Conservation (phyloP, 1,284 basidiomycete species). For the Chondrostereum purpureum region DNA sequence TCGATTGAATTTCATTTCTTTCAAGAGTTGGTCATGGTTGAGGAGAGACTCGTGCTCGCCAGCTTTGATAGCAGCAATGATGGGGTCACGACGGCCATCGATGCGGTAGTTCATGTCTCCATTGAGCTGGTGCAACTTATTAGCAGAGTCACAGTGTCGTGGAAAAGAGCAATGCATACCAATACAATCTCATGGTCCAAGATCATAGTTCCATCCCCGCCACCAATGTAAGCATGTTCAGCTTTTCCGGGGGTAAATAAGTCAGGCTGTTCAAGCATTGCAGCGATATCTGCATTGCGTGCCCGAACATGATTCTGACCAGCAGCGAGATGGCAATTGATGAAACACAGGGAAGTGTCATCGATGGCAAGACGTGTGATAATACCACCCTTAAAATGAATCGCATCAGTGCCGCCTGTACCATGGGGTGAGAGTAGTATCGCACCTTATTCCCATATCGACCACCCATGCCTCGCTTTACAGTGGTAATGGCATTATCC, state of each 20-base stretch:
- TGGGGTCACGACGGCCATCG: slow-evolving; percentile 80
- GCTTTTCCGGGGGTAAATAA: slow-evolving; percentile 52
- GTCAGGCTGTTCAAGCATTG: slow-evolving; percentile 75
- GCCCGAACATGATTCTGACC: slow-evolving; percentile 80
- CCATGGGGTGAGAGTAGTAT: slow-evolving; percentile 7
- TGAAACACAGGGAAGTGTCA: slow-evolving; percentile 88
- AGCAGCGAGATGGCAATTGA: slow-evolving; percentile 95
- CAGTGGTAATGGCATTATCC: slow-evolving; percentile 69
- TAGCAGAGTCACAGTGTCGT: neutral
- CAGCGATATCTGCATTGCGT: slow-evolving; percentile 82
- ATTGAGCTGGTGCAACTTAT: slow-evolving; percentile 41
- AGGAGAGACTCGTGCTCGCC: slow-evolving; percentile 64
- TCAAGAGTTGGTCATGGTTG: slow-evolving; percentile 82
- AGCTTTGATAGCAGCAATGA: slow-evolving; percentile 60
- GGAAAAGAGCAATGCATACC: slow-evolving; percentile 41
- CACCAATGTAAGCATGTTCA: slow-evolving; percentile 71
- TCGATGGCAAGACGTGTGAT: slow-evolving; percentile 86
- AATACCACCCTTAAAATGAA: slow-evolving; percentile 69
- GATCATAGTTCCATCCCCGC: slow-evolving; percentile 91
- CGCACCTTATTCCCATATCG: slow-evolving; percentile 91
- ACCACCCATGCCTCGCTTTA: slow-evolving; percentile 91
- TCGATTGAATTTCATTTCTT: slow-evolving; percentile 83
- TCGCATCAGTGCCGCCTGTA: slow-evolving; percentile 2
- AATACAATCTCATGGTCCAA: slow-evolving; percentile 94
- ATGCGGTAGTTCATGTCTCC: slow-evolving; percentile 93